phyloP scores from a whole-genome alignment of 768 basidiomycete species.

The Rubroboletus satanas region DNA sequence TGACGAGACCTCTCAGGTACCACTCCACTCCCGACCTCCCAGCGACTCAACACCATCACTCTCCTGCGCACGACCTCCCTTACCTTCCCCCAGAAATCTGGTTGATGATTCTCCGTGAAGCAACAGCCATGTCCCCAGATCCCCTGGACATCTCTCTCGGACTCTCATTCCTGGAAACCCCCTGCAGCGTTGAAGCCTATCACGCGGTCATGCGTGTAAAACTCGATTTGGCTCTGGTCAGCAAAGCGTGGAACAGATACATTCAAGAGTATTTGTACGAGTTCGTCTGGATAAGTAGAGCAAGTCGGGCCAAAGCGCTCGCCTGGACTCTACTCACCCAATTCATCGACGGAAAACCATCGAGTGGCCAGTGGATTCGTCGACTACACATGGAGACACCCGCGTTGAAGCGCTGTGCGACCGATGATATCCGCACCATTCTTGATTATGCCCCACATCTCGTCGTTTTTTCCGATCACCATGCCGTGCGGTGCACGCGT shows the following conservation, averaged over 20 bases:
- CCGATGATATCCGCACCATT: slow-evolving; percentile 64
- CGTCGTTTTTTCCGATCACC: slow-evolving; percentile 59
- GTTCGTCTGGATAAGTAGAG: slow-evolving; percentile 64
- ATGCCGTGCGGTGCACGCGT: slow-evolving; percentile 55
- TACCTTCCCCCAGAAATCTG: slow-evolving; percentile 61
- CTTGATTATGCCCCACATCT: slow-evolving; percentile 60
- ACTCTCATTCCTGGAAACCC: slow-evolving; percentile 56
- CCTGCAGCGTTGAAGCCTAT: slow-evolving; percentile 44
- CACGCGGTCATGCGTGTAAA: slow-evolving; percentile 47
- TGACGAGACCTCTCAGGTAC: slow-evolving; percentile 12
- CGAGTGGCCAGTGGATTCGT: slow-evolving; percentile 50
- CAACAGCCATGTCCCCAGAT: slow-evolving; percentile 42
- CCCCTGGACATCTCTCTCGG: slow-evolving; percentile 46
- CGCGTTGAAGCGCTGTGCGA: slow-evolving; percentile 56
- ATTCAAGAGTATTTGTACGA: slow-evolving; percentile 59
- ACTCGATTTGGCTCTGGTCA: slow-evolving; percentile 50
- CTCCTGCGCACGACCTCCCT: slow-evolving; percentile 36
- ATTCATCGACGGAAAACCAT: slow-evolving; percentile 35
- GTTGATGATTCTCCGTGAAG: slow-evolving; percentile 60
- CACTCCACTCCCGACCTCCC: not conserved
- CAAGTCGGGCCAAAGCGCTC: slow-evolving; percentile 45
- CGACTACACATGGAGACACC: slow-evolving; percentile 70
- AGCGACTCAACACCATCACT: slow-evolving; percentile 20
- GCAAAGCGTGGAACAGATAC: slow-evolving; percentile 50
- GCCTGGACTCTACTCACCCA: slow-evolving; percentile 43